Base-by-base conservation (phyloP, 106 monocot genomes). In the Dioscorea alata region DNA sequence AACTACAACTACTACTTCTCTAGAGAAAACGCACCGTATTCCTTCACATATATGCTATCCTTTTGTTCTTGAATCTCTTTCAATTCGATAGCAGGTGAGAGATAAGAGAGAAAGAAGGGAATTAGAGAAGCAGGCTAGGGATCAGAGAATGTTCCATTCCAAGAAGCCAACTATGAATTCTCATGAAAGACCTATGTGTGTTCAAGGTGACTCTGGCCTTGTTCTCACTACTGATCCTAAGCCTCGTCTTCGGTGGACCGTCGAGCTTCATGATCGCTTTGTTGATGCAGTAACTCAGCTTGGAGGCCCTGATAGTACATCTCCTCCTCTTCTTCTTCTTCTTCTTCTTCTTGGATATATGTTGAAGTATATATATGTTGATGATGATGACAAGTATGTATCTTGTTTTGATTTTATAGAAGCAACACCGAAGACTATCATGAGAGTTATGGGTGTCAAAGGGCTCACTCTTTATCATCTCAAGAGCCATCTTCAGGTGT, bases 181-280 rank as follows among this genome's bases (percentile, higher is more conserved):
- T 21, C 84, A 87, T 50, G 82, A 87, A 23, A 72, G 82, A 68
- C 73, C 82, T 59, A 80, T 92, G 80, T 96, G 91, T 57, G 95
- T 91, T 13, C 95, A 88, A 72, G 95, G 78, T 2, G 96, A 96
- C 82, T 92, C 96, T 0, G 91, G 96, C 63, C 91, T 96, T 22
- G 91, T 96, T 69, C 91, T 96, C 74, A 96, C 96, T 67, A 96
- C 96, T 65, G 96, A 96, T 53, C 95, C 95, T 21, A 96, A 96
- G 74, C 95, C 95, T 8, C 85, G 95, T 12, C 91, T 96, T n/a
- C 91, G 95, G 17, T 96, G 95, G 95, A 96, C 95, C 7, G 86
- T 88, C 48, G 95, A 96, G 84, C 95, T 96, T 69, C 95, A 96
- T 25, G 95, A 96, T 32, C 88, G 95, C 10, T 96, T 96, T 51